Evolutionary conservation across 2,329 filamentous ascomycete genomes (phyloP).

Genomic region (Alternaria gaisen): DNA sequence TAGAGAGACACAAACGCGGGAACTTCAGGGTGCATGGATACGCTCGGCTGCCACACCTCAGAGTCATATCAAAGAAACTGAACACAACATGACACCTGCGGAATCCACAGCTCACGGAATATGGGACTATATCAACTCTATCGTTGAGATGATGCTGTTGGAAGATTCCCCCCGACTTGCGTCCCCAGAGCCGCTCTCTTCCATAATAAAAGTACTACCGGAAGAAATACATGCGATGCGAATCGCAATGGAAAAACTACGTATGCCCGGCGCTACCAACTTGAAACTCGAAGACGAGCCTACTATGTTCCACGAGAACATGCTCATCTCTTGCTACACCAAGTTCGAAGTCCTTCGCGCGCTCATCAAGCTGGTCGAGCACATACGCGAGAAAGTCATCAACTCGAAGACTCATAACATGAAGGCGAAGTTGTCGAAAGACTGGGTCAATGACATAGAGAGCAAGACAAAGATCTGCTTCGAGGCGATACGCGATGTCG

Average conservation of each 20-base stretch:
- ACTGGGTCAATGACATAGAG: slow-evolving; percentile 23
- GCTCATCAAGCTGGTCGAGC: slow-evolving; percentile 22
- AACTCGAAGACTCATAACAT: slow-evolving; percentile 29
- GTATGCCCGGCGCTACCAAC: slow-evolving; percentile 11
- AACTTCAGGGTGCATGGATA: background rate
- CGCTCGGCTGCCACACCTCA: background rate
- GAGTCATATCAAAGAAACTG: background rate
- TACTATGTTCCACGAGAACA: slow-evolving; percentile 34
- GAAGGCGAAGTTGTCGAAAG: slow-evolving; percentile 25
- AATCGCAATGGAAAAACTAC: slow-evolving; percentile 22
- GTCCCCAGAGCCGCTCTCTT: background rate
- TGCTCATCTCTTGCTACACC: slow-evolving; percentile 35
- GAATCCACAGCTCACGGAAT: background rate
- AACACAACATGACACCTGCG: slow-evolving; percentile 7
- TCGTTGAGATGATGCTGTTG: background rate
- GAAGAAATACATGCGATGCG: slow-evolving; percentile 16
- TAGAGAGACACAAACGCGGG: slow-evolving; percentile 7
- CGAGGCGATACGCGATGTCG: slow-evolving; percentile 25
- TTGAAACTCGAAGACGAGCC: slow-evolving; percentile 23
- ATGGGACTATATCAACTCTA: slow-evolving; percentile 5
- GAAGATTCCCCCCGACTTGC: background rate
- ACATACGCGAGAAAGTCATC: slow-evolving; percentile 25
- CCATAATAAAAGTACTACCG: background rate
- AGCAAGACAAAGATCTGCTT: slow-evolving; percentile 21
- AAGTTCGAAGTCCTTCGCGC: slow-evolving; percentile 35